Evolutionary conservation across 2,329 filamentous ascomycete species (phyloP), one percentile per base, ranked within the genome.

Genomic region (Botrytis galanthina): DNA sequence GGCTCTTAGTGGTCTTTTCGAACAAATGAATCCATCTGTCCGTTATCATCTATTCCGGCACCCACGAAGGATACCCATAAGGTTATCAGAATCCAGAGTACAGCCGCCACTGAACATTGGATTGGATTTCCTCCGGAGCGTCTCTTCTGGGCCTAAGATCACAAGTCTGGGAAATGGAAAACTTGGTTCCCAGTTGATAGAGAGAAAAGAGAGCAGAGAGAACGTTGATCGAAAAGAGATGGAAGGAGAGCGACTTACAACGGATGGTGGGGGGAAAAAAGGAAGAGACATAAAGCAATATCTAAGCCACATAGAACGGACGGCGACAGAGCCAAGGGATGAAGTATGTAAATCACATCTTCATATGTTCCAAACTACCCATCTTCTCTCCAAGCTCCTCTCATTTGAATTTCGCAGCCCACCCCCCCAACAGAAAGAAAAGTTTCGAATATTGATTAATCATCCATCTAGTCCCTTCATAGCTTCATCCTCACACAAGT

Each of bases 221-320:
- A 18, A 42, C 7, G 8, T 18, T 18, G 8, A 57, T 29, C 12
- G 51, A 57, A 32, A 57, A 9, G n/a, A 8, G 14, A 18, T 57
- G 51, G n/a, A 6, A 29, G 29, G 3, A 29, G 51, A 32, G n/a
- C 51, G 3, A 57, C 9, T 9, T 18, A 9, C 7, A 29, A 57
- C 6, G 18, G n/a, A 57, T 57, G 37, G 26, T 10, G 35, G 12
- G 7, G 26, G 35, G 2, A 18, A 20, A 57, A 18, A 57, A 18
- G 63, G 32, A n/a, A 51, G n/a, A 8, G 44, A 67, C 4, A 46
- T 9, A 20, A 37, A 67, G 32, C 29, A 32, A 37, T 51, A 67
- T 51, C 32, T 37, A 20, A 67, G 44, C 26, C 63, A 67, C 26
- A 67, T 67, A 8, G 63, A 67, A 26, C 29, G 63, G 35, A 67